Base-by-base conservation (phyloP, 1,284 basidiomycete genomes). In the Heterobasidion parviporum region DNA sequence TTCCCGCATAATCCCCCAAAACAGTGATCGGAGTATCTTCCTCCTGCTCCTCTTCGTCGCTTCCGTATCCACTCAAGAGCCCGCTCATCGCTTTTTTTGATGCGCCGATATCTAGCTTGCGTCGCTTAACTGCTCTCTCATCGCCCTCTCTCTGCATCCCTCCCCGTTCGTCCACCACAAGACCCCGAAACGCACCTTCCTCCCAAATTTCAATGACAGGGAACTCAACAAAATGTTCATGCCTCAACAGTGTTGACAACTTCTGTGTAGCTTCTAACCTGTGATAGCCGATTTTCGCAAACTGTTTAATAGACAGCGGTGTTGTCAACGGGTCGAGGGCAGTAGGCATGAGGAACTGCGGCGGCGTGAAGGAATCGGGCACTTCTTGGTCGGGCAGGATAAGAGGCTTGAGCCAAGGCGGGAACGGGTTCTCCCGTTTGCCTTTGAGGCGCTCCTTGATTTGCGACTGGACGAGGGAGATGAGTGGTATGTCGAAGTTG, bases 161-260 rank as follows among this genome's bases (percentile, higher is more conserved):
- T 2, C 79, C 82, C 5, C 18, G 46, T 51, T 73, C 71, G 58
- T 86, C 79, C 9, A 88, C 72, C 38, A 88, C 63, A 9, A 71
- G 72, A 6, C 80, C 81, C 6, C 69, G 69, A 70, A 91, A 92
- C 15, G 72, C 70, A 8, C 67, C 72, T 51, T 81, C 77, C 52
- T 85, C 78, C 73, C 81, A 85, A 4, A 94, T 70, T 52, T 90
- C 82, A 46, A 95, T 81, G 0, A 82, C 83, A 3, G 92, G 92
- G 63, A 82, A 94, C 68, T 94, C 92, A 47, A 89, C 76, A 64
- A 91, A 91, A 38, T 81, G 74, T 52, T 80, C 87, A 48, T 82
- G 72, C 49, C 71, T 74, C 48, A 94, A 71, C 7, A 77, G 69
- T 8, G 68, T 63, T 7, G 69, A 65, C 15, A 94, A 72, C 15